Base-by-base conservation (phyloP, 257 asterid species). In the Nicotiana sylvestris region DNA sequence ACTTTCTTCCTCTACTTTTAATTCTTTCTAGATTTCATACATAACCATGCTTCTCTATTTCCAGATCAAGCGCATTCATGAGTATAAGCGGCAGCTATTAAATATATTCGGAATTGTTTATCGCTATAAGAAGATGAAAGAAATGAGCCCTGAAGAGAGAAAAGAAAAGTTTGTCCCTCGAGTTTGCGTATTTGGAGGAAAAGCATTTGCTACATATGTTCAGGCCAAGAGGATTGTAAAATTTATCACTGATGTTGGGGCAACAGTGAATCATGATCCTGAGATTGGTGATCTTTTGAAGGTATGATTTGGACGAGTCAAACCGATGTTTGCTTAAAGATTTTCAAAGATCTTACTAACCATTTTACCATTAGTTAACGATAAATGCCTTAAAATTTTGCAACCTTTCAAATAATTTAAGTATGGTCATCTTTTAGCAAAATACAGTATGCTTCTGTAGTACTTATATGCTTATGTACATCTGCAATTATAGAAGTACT, bases 151-250 rank as follows among this genome's bases (percentile, higher is more conserved):
- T 57, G 88, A 25, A 65, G 90, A 90, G 78, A 84, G 92, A 81
- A 78, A 84, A 86, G 88, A 60, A 55, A 90, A 87, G 35, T 88
- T 81, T 88, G 92, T 88, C 57, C 91, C 93, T 86, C 91, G 93
- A 35, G 92, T 90, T 25, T 90, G 92, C 83, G 85, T 90, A 85
- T 90, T 90, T 86, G 93, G 93, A 62, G 92, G 93, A 30, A 90
- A 90, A 87, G 92, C 93, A 66, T 90, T 90, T 85, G 82, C 92
- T 77, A 90, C 92, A 27, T 90, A 90, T 56, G 88, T 90, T 58
- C 93, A 88, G 78, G 93, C 93, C 84, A 90, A 90, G 88, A 88
- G 91, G 82, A 90, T 88, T 70, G 93, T 90, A 77, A 90, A 90
- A 81, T 86, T 90, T 80, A 88, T 90, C 83, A 88, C 92, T 4